Evolutionary conservation across 148 eudicot species (phyloP).

Genomic region (Diospyros lotus): DNA sequence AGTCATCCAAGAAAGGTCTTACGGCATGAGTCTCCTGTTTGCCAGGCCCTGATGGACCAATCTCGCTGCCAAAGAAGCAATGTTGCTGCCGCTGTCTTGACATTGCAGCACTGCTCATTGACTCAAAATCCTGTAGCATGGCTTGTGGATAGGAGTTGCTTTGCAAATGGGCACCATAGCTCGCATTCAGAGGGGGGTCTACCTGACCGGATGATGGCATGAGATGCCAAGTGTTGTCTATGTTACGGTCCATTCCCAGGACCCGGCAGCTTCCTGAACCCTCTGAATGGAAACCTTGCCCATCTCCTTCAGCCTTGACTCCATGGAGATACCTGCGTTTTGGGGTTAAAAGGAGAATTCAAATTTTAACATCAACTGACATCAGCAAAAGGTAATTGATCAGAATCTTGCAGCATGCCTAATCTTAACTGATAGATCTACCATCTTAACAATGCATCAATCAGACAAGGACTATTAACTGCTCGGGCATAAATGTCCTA

Average conservation of each 20-base stretch:
- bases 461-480: too few species aligned
- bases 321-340: conserved; percentile 36
- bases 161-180: conserved; percentile 25
- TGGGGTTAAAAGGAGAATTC: not conserved
- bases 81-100: conserved; percentile 35
- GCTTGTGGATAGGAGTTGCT: conserved; percentile 19
- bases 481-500: too few species aligned
- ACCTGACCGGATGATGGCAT: conserved; percentile 27
- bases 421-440: too few species aligned
- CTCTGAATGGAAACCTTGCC: conserved; percentile 26
- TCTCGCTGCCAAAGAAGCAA: conserved; percentile 35
- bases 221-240: conserved; percentile 31
- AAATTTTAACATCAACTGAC: not conserved
- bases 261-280: conserved; percentile 23
- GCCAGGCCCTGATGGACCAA: conserved; percentile 19
- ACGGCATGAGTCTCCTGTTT: conserved; percentile 32
- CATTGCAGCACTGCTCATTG: conserved; percentile 11
- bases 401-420: not conserved
- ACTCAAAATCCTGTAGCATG: conserved; percentile 20
- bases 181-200: conserved; percentile 21
- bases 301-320: conserved; percentile 25
- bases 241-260: conserved; percentile 19
- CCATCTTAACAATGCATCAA: too few species aligned
- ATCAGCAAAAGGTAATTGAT: not conserved
- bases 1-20: conserved; percentile 44